These are phyloP conservation scores for Polysphondylium violaceum DNA, from an alignment of 78 protist genomes.

Conservation along the genomic window DNA sequence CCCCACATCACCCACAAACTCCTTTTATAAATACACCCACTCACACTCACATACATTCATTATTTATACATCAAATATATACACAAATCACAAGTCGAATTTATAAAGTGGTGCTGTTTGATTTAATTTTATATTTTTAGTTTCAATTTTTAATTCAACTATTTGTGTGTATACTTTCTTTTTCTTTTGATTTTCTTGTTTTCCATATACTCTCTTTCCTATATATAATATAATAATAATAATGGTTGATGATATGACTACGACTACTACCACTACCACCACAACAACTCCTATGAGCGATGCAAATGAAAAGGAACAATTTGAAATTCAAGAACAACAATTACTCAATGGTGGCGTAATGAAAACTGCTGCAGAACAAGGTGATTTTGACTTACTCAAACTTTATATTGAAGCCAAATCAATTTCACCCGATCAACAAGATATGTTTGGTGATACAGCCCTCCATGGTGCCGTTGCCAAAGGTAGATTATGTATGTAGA, in stretches of 20 bases:
- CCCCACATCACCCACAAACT: not conserved
- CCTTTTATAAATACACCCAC: not conserved
- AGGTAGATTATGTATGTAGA: conserved; percentile 42
- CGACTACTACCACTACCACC: not conserved
- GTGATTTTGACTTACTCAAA: conserved; percentile 32
- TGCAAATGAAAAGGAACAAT: not conserved
- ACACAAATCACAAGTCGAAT: too few relatives aligned
- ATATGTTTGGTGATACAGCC: conserved; percentile 61
- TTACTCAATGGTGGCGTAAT: conserved; percentile 9
- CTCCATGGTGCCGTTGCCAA: conserved; percentile 51
- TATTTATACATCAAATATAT: too few relatives aligned
- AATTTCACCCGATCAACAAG: conserved; percentile 33
- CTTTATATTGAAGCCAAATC: conserved; percentile 26
- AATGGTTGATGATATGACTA: too few relatives aligned
- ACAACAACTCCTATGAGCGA: too few relatives aligned
- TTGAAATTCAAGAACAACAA: too few relatives aligned
- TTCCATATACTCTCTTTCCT: too few relatives aligned
- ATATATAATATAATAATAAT: too few relatives aligned
- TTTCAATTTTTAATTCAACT: too few relatives aligned
- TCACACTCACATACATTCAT: not conserved
- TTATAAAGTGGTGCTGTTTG: too few relatives aligned
- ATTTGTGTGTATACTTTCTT: too few relatives aligned
- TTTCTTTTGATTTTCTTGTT: too few relatives aligned
- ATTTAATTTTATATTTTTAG: too few relatives aligned
- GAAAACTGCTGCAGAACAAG: conserved; percentile 11